phyloP scores from a whole-genome alignment of 306 rosid species.

The Oemleria cerasiformis region DNA sequence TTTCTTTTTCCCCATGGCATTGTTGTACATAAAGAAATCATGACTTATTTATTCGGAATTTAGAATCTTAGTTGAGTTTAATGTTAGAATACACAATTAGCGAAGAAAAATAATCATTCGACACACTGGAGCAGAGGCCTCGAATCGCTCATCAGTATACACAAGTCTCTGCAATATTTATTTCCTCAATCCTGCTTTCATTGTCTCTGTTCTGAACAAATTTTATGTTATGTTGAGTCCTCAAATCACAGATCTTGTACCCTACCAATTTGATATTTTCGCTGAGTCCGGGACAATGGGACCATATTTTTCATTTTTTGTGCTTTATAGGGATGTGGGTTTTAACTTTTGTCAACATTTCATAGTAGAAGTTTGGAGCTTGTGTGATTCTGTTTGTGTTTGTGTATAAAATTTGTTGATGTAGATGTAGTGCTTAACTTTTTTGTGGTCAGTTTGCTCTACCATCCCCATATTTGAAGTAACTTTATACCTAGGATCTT shows the following conservation, averaged over 20 bases:
- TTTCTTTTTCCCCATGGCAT: no score
- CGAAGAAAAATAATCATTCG: neutral
- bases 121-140: conserved; percentile 5
- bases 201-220: neutral
- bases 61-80: no score
- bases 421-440: neutral
- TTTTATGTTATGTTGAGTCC: neutral
- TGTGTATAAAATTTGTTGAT: neutral
- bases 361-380: no score
- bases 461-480: neutral
- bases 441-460: neutral
- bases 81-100: neutral
- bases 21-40: no score
- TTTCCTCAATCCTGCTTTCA: neutral
- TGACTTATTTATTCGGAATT: no score
- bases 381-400: neutral
- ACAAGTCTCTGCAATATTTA: neutral
- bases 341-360: neutral
- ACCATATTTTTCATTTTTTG: neutral
- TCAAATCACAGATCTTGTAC: neutral
- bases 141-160: conserved; percentile 3
- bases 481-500: neutral
- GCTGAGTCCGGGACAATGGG: neutral
- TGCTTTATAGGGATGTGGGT: neutral
- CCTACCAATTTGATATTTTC: neutral